A percentile compares a stretch with the other conserved stretches of the same genome.
Conservation (phyloP, 441 rosid genomes). For the Pelargonium myrrhifolium region DNA sequence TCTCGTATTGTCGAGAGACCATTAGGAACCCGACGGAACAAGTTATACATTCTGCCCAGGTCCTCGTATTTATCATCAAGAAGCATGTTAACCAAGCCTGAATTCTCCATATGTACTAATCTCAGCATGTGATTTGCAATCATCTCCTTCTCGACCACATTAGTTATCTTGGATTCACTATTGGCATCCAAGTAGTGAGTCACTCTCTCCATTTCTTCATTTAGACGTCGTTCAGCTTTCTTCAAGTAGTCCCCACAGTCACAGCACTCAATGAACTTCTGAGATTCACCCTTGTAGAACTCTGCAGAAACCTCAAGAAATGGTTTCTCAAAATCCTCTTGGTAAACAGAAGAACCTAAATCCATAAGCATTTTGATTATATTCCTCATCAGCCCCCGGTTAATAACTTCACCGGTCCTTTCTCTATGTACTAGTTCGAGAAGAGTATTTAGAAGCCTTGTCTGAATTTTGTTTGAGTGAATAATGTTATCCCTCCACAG, state of each 20-base stretch:
- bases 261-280: conserved; percentile 74
- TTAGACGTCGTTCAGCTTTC: conserved; percentile 80
- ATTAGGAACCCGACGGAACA: conserved; percentile 75
- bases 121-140: conserved; percentile 91
- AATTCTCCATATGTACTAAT: conserved; percentile 92
- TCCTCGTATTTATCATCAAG: conserved; percentile 79
- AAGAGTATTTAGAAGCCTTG: conserved; percentile 66
- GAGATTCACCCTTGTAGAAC: conserved; percentile 83
- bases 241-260: conserved; percentile 88
- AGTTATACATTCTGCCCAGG: conserved; percentile 80
- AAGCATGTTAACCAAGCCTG: conserved; percentile 90
- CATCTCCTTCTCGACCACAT: conserved; percentile 94
- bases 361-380: conserved; percentile 91
- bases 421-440: conserved; percentile 78
- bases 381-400: conserved; percentile 81
- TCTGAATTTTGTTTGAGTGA: conserved; percentile 61
- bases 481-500: conserved; percentile 87
- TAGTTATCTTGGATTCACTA: conserved; percentile 85
- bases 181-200: conserved; percentile 74
- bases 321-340: conserved; percentile 89
- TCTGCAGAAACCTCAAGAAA: conserved; percentile 86
- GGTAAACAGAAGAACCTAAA: conserved; percentile 79
- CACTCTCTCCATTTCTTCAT: conserved; percentile 90
- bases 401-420: conserved; percentile 80
- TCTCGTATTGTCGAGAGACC: conserved; percentile 73